Evolutionary conservation across 352 stramenopile species (phyloP), one percentile per base, ranked within the genome.

Genomic region (Aphanomyces invadans): DNA sequence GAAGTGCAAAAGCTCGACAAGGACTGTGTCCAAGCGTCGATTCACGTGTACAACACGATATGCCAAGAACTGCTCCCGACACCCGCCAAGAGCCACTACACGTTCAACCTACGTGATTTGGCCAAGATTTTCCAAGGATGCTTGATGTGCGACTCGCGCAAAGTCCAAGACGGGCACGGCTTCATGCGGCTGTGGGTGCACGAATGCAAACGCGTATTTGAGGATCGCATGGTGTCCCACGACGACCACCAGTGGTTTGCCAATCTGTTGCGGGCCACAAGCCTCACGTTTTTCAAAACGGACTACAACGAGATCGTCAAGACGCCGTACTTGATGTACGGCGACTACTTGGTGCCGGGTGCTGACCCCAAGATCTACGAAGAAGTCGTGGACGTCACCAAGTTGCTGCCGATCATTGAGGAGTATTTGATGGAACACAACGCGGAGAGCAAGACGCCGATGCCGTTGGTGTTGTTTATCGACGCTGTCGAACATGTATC

Each of bases 81-180:
- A 2, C 94, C 94, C 0, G 80, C 92, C 19, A 97, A 97, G 65
- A 96, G 88, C 2, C 94, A 98, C 69, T 98, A 98, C 73, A 96
- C 90, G 7, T 98, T 98, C 71, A 98, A 98, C 72, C 70, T 98
- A 51, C 82, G 94, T 4, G 94, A 98, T 71, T 65, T 98, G 1
- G 92, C 90, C 21, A 97, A 97, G 69, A 87, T 98, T 0, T 95
- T 98, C 36, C 89, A 98, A 53, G 93, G 93, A 19, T 80, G 96
- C 10, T 73, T 97, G 10, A 96, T 95, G 83, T 79, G 78, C 28
- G 86, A 95, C 52, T 80, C 73, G 53, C 84, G 89, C 39, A 78
- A 80, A 1, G 86, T 97, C 38, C 70, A 69, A 0, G 74, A 88
- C 19, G 60, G 73, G 0, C 75, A 87, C 21, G 74, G 78, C 26